Evolutionary conservation across 2,329 filamentous ascomycete genomes (phyloP).

Genomic region (Elsinoe batatas): DNA sequence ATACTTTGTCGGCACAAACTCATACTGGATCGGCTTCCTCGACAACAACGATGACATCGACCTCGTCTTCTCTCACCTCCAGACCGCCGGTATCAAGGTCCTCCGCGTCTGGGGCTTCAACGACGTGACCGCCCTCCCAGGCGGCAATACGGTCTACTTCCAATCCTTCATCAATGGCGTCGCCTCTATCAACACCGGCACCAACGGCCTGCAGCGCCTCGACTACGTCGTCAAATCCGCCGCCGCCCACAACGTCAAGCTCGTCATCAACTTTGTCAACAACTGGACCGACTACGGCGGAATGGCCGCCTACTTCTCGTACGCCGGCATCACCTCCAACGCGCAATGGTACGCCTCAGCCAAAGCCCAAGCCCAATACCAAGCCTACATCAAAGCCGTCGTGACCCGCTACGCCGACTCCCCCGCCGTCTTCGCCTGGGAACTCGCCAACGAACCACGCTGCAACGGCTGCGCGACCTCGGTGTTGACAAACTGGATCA

Average conservation of each 20-base stretch:
- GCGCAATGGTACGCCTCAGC: conserved; percentile 49
- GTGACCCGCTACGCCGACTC: conserved; percentile 51
- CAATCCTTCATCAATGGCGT: conserved; percentile 37
- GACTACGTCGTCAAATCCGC: conserved; percentile 54
- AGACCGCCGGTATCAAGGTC: conserved; percentile 40
- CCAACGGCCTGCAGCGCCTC: conserved; percentile 53
- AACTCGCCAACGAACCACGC: conserved; percentile 57
- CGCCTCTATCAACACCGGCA: conserved; percentile 53
- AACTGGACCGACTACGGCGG: conserved; percentile 61
- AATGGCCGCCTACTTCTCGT: conserved; percentile 48
- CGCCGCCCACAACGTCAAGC: conserved; percentile 49
- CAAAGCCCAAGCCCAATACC: conserved; percentile 43
- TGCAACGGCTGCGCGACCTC: conserved; percentile 50
- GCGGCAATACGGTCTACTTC: conserved; percentile 37
- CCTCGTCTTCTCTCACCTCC: conserved; percentile 25
- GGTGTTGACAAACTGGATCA: conserved; percentile 52
- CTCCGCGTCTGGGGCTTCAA: conserved; percentile 56
- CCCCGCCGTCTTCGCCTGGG: conserved; percentile 55
- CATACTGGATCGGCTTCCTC: conserved; percentile 47
- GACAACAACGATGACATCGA: conserved; percentile 48
- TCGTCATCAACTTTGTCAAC: conserved; percentile 59
- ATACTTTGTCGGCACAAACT: conserved; percentile 46
- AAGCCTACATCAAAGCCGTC: conserved; percentile 50
- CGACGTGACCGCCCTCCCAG: conserved; percentile 39
- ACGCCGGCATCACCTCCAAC: conserved; percentile 43